A percentile compares a stretch with the other conserved stretches of the same genome.
phyloP scores from a whole-genome alignment of 345 rosid genomes.

The Odontarrhena argentea region DNA sequence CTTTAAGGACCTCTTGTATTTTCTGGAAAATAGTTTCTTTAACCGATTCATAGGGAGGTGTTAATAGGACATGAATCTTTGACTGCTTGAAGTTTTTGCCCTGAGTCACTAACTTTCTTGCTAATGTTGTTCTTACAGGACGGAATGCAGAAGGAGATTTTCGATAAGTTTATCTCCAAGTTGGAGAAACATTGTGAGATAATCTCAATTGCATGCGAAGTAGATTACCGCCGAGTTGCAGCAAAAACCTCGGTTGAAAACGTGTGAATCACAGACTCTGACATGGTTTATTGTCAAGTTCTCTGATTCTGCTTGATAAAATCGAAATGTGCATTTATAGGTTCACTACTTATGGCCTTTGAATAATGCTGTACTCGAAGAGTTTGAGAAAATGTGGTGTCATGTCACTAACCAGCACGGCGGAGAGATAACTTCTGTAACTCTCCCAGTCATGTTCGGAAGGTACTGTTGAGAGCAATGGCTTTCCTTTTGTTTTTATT shows the following conservation, averaged over 20 bases:
- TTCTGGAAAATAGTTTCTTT: not conserved
- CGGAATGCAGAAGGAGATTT: conserved; percentile 92
- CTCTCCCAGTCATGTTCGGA: conserved; percentile 89
- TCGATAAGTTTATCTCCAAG: conserved; percentile 65
- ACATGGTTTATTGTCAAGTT: conserved; percentile 24
- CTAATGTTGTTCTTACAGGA: conserved; percentile 54
- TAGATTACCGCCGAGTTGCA: conserved; percentile 81
- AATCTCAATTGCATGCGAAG: conserved; percentile 70
- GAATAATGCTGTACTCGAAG: conserved; percentile 45
- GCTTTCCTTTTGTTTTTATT: not conserved
- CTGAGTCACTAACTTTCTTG: conserved; percentile 1
- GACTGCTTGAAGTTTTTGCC: not conserved
- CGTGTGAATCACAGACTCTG: conserved; percentile 42
- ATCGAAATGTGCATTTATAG: conserved; percentile 47
- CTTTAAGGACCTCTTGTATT: conserved; percentile 14
- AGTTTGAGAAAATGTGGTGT: conserved; percentile 71
- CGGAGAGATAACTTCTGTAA: conserved; percentile 58
- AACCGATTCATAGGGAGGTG: not conserved
- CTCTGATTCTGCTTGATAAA: conserved; percentile 31
- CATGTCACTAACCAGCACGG: conserved; percentile 60
- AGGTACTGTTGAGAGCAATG: conserved; percentile 52
- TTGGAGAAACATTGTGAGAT: conserved; percentile 81
- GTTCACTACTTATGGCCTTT: conserved; percentile 80
- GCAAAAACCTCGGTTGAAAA: conserved; percentile 58
- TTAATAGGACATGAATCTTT: not conserved